Evolutionary conservation across 768 basidiomycete species (phyloP), one percentile per base, ranked within the genome.

Genomic region (Boletales sp.): DNA sequence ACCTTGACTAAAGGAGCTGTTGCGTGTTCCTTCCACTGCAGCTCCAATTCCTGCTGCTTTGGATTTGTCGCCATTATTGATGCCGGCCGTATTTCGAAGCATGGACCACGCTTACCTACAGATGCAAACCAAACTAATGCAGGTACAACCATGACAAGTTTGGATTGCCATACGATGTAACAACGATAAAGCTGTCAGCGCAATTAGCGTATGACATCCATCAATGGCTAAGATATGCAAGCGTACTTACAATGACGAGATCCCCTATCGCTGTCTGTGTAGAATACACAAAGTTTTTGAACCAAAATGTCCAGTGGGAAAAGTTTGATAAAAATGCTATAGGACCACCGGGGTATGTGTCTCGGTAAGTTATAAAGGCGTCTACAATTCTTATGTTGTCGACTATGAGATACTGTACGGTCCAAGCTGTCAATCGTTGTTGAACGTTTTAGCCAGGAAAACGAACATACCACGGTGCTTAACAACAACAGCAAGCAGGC

Each of bases 131-230:
- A 72, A 32, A 68, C 50, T 7, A 71, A 19, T 10, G 12, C 17
- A 2, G 70, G 71, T 0, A 71, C 1, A 5, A 66, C 17, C 46
- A 72, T 59, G 14, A 66, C 19, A 3, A 40, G 50, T 8, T 57
- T 45, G 6, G 58, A 62, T 21, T 64, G 67, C 69, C 69, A 72
- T 27, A 66, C 67, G 14, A 61, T 57, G 27, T 70, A 71, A 38
- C 57, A 62, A 3, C 65, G 57, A 32, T 62, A 67, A 15, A 65
- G 58, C 65, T 67, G 9, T 24, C 24, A 30, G 38, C 4, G 5
- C 0, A 3, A 8, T 63, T 19, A 58, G 40, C 24, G 24, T 24
- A 24, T 14, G 21, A 15, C 12, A 5, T 36, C 38, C 5, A n/a
- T 14, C 11, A 5, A 24, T 5, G 24, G 24, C 3, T 24, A 24